Conservation (phyloP, 306 rosid genomes). For the Cicer bijugum region DNA sequence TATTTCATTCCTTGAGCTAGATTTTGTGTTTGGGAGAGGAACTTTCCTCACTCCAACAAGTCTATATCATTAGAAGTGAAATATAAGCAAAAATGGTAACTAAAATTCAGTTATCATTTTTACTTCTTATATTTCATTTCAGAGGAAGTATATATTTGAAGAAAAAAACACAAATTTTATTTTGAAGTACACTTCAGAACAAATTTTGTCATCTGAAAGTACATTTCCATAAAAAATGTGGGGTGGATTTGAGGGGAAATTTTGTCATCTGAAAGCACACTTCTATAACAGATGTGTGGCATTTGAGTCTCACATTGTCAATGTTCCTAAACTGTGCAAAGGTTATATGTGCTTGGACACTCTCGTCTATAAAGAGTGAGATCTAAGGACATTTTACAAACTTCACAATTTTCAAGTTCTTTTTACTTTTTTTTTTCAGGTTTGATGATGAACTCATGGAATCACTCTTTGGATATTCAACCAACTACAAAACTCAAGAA, state of each 20-base stretch:
- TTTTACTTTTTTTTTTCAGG: conserved; percentile 46
- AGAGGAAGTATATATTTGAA: too few species aligned
- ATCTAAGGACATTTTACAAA: background rate
- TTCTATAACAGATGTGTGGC: background rate
- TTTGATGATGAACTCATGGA: conserved; percentile 82
- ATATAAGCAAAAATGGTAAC: too few species aligned
- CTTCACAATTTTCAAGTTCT: conserved; percentile 8
- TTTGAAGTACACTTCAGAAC: too few species aligned
- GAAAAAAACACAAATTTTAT: too few species aligned
- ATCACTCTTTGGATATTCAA: conserved; percentile 72
- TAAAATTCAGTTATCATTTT: too few species aligned
- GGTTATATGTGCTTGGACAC: background rate
- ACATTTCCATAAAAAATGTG: too few species aligned
- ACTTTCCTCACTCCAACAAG: too few species aligned
- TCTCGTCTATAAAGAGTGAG: background rate
- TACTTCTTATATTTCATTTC: too few species aligned
- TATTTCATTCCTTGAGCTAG: background rate
- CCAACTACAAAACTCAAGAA: conserved; percentile 47
- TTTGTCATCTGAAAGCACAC: too few species aligned
- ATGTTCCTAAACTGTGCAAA: background rate
- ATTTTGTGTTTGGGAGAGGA: background rate
- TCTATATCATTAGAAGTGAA: too few species aligned
- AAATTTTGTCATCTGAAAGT: too few species aligned
- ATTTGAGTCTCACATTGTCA: background rate
- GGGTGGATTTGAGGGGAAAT: too few species aligned